These are phyloP conservation scores for Blastocystis hominis DNA, from an alignment of 352 stramenopile species.

Conservation along the genomic window DNA sequence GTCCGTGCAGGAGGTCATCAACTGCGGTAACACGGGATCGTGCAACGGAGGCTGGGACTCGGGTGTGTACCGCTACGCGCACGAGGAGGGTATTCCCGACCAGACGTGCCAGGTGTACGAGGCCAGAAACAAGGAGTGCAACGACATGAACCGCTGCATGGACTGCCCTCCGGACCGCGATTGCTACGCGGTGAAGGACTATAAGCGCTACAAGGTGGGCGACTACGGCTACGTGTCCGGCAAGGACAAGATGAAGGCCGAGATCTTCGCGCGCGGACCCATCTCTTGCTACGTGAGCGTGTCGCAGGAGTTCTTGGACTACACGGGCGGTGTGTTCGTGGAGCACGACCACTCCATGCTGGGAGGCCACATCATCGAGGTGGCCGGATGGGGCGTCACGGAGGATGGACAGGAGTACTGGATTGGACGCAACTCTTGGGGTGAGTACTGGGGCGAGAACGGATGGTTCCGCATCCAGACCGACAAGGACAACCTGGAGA, in stretches of 20 bases:
- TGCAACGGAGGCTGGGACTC: conserved; percentile 71
- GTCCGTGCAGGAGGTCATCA: conserved; percentile 74
- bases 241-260: conserved; percentile 76
- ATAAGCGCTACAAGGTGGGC: conserved; percentile 76
- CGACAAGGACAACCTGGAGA: conserved; percentile 77
- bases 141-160: conserved; percentile 70
- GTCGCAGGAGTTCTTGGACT: conserved; percentile 73
- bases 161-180: conserved; percentile 43
- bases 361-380: conserved; percentile 78
- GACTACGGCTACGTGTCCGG: conserved; percentile 77
- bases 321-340: conserved; percentile 72
- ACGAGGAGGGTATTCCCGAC: conserved; percentile 77
- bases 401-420: conserved; percentile 79
- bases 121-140: conserved; percentile 71
- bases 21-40: conserved; percentile 70
- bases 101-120: conserved; percentile 81
- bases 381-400: conserved; percentile 75
- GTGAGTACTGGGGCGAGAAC: conserved; percentile 79
- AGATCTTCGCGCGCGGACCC: conserved; percentile 78
- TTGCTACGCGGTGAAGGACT: conserved; percentile 74
- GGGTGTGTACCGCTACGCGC: conserved; percentile 79
- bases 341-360: conserved; percentile 72
- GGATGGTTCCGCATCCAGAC: conserved; percentile 81
- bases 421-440: conserved; percentile 81
- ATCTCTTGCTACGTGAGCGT: conserved; percentile 77